Conservation (phyloP, 2,329 filamentous ascomycete genomes). For the Aspergillus pseudotamarii region DNA sequence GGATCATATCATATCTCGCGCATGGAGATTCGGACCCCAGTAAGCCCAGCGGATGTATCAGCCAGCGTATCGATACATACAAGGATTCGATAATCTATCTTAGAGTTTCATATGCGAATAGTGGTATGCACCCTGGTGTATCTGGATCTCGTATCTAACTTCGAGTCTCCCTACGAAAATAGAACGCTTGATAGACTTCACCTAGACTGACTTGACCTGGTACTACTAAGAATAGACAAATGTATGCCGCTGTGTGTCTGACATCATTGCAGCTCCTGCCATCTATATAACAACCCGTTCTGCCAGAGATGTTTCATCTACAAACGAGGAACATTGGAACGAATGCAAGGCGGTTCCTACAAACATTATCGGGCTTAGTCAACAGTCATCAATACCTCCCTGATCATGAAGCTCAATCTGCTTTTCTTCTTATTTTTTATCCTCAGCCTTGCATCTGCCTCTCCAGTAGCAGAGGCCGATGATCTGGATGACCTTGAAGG, state of each 20-base stretch:
- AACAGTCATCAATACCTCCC: background rate
- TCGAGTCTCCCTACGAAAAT: background rate
- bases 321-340: background rate
- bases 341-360: background rate
- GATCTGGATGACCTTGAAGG: background rate
- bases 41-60: too few species aligned
- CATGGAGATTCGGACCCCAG: too few species aligned
- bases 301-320: background rate
- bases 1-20: background rate
- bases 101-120: too few species aligned
- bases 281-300: background rate
- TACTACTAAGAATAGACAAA: background rate
- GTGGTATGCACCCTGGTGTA: background rate
- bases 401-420: background rate
- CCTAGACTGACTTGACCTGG: background rate
- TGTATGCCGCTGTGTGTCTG: background rate
- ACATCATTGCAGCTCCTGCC: too few species aligned
- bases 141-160: background rate
- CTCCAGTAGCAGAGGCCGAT: background rate
- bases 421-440: background rate
- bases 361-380: background rate
- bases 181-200: background rate
- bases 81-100: background rate
- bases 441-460: background rate
- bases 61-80: background rate